These are phyloP conservation scores for Ganoderma lingzhi DNA, from an alignment of 1,284 basidiomycete genomes.

Conservation along the genomic window DNA sequence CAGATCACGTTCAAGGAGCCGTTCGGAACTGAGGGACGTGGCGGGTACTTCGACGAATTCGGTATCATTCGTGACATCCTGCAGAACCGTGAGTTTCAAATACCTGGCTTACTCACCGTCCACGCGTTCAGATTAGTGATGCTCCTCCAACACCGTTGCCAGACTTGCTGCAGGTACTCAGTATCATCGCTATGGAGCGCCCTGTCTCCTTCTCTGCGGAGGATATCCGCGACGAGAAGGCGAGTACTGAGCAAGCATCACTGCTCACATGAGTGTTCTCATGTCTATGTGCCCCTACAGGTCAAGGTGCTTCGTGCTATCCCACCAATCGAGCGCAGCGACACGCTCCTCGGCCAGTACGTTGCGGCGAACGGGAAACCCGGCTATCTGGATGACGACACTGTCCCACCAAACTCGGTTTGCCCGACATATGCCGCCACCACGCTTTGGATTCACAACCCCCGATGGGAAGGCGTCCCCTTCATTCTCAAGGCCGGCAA, in stretches of 20 bases:
- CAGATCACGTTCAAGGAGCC: slow-evolving; percentile 99
- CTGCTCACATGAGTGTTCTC: slow-evolving; percentile 24
- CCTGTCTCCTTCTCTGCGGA: slow-evolving; percentile 97
- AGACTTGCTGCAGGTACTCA: slow-evolving; percentile 95
- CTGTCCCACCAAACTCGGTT: slow-evolving; percentile 89
- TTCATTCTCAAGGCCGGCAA: slow-evolving; percentile 98
- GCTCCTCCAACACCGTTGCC: slow-evolving; percentile 19
- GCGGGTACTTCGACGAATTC: slow-evolving; percentile 98
- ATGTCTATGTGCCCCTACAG: slow-evolving; percentile 48
- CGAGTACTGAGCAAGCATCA: slow-evolving; percentile 39
- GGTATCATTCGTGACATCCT: slow-evolving; percentile 96
- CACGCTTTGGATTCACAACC: slow-evolving; percentile 91
- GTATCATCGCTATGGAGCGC: slow-evolving; percentile 94
- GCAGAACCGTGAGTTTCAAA: slow-evolving; percentile 86
- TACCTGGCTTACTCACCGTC: neutral
- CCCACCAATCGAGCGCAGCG: slow-evolving; percentile 78
- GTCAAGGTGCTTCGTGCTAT: slow-evolving; percentile 95
- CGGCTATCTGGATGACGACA: slow-evolving; percentile 96
- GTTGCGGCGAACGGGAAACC: slow-evolving; percentile 89
- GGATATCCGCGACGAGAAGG: slow-evolving; percentile 98
- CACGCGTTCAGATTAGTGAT: slow-evolving; percentile 10
- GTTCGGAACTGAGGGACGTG: slow-evolving; percentile 96
- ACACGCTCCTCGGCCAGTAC: slow-evolving; percentile 93
- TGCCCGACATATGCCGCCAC: slow-evolving; percentile 94
- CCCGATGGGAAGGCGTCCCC: slow-evolving; percentile 96